Percentiles rank a stretch among this genome's conserved stretches.
Conservation (phyloP, 2,329 filamentous ascomycete genomes). For the Epicoccum nigrum region DNA sequence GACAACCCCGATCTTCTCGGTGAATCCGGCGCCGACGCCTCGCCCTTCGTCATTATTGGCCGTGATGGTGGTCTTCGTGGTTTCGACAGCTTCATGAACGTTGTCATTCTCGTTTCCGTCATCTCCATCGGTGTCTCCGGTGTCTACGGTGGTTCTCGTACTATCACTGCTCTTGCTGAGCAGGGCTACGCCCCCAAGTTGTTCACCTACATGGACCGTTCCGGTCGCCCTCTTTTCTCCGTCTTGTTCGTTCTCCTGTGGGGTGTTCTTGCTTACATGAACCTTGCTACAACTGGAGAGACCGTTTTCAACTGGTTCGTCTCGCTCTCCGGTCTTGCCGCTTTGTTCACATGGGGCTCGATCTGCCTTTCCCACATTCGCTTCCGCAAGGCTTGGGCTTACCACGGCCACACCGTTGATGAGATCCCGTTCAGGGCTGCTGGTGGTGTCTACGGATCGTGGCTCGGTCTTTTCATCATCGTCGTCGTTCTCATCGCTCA, state of each 20-base stretch:
- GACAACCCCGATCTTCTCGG: conserved; percentile 45
- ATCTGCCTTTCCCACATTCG: conserved; percentile 93
- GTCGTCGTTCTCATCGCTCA: conserved; percentile 49
- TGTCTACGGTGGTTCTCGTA: conserved; percentile 64
- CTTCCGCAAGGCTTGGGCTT: conserved; percentile 67
- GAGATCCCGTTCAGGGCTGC: conserved; percentile 54
- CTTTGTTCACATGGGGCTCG: conserved; percentile 79
- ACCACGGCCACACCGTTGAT: conserved; percentile 49
- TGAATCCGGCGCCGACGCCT: conserved; percentile 51
- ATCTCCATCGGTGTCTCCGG: conserved; percentile 65
- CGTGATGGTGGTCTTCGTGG: conserved; percentile 64
- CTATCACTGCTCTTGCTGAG: conserved; percentile 60
- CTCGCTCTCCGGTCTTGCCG: conserved; percentile 73
- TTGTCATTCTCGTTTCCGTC: conserved; percentile 67
- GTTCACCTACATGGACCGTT: conserved; percentile 80
- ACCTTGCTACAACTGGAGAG: conserved; percentile 54
- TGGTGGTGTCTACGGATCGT: conserved; percentile 50
- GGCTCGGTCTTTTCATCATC: conserved; percentile 49
- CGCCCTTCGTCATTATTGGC: conserved; percentile 71
- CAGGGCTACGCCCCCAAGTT: conserved; percentile 74
- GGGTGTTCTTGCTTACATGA: conserved; percentile 78
- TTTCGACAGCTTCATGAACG: conserved; percentile 71
- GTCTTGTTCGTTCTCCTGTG: conserved; percentile 71
- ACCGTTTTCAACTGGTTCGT: conserved; percentile 77
- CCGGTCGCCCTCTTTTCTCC: conserved; percentile 77